Base-by-base conservation (phyloP, 345 rosid species). In the Syzygium aqueum region DNA sequence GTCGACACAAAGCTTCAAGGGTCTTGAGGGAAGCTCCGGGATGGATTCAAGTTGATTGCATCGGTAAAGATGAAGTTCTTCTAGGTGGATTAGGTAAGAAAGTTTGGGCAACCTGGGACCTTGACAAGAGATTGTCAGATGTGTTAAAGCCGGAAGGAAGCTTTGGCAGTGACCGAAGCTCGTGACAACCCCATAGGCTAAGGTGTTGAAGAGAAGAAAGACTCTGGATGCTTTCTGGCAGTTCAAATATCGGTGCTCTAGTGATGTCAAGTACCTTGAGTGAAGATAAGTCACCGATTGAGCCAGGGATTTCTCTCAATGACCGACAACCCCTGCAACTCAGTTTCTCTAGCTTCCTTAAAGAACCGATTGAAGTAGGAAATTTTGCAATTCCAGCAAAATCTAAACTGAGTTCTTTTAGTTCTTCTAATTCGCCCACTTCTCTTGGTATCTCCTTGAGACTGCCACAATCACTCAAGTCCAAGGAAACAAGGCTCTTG, bases 311-410 rank as follows among this genome's bases (percentile, higher is more conserved):
- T 54, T 54, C 4, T 3, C 1, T 53, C 25, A 53, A 21, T 2
- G 25, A 53, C 0, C 0, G 0, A 53, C 59, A 22, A 22, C 27
- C 1, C 4, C 0, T 0, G 11, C 11, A 8, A 59, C 65, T 59
- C 0, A 59, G 7, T 59, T 4, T 59, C 30, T 59, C 65, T 0
- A 54, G 59, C 27, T 54, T 54, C 59, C 59, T 54, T 8, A 59
- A 0, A 27, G 15, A 59, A 59, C 30, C 30, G 3, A 59, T 27
- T 11, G 65, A 25, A 0, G 30, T 27, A 5, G 65, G 65, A 59
- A 59, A 4, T 2, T 59, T 5, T 11, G 0, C 3, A 5, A 59
- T 59, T 0, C 7, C 7, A 11, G 30, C 0, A 2, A 0, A 2
- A 59, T 27, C 65, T 4, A 59, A 27, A 59, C 1, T 59, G 5